phyloP scores from a whole-genome alignment of 2,329 filamentous ascomycete genomes.

The Talaromyces rugulosus region DNA sequence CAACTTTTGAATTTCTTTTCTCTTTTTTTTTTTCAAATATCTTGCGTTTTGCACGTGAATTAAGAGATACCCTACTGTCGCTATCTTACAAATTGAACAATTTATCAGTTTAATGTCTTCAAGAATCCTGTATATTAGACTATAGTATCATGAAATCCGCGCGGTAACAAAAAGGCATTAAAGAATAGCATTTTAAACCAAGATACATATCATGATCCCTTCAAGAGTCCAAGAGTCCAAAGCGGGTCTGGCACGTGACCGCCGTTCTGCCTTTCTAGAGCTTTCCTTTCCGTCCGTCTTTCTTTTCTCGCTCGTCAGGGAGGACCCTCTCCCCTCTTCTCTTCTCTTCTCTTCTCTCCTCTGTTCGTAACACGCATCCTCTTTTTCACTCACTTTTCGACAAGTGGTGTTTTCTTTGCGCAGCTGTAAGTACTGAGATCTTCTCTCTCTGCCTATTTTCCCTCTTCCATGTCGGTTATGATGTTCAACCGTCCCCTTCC shows the following conservation, averaged over 20 bases:
- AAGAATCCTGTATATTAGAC: too few species aligned
- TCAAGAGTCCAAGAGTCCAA: too few species aligned
- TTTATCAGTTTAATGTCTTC: background rate
- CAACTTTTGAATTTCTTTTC: slow-evolving; percentile 6
- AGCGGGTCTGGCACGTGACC: slow-evolving; percentile 8
- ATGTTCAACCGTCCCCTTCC: background rate
- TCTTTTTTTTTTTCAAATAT: slow-evolving; percentile 4
- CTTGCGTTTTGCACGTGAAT: background rate
- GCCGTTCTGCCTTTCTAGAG: slow-evolving; percentile 29
- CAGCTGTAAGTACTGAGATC: background rate
- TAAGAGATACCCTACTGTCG: slow-evolving; percentile 13
- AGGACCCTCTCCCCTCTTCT: slow-evolving; percentile 10
- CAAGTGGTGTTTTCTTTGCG: background rate
- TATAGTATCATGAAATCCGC: too few species aligned
- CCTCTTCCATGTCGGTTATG: background rate
- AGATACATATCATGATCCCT: too few species aligned
- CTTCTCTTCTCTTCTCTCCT: background rate
- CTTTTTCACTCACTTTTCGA: background rate
- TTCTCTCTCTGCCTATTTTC: background rate
- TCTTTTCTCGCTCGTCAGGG: slow-evolving; percentile 11
- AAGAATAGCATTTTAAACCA: too few species aligned
- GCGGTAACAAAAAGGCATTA: too few species aligned
- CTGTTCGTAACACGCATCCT: background rate
- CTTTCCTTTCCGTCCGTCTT: slow-evolving; percentile 28
- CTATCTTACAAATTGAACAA: slow-evolving; percentile 4